Base-by-base conservation (phyloP, 371 early-diverging fungal species). In the Saksenaea oblongispora region DNA sequence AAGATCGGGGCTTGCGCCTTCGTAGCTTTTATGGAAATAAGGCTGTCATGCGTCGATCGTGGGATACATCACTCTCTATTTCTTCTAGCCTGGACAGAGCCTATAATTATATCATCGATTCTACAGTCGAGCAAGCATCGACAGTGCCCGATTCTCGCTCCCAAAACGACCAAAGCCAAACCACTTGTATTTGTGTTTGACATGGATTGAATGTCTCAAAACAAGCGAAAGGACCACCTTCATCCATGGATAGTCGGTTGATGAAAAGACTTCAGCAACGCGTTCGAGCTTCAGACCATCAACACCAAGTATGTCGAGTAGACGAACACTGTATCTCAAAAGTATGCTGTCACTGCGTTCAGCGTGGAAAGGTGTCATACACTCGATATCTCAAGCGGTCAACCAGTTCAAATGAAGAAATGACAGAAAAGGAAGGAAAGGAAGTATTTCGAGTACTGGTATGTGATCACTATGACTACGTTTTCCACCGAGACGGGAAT, bases 241-340 rank as follows among this genome's bases (percentile, higher is more conserved):
- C 39, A 1, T 1, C 39, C 11, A 39, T 39, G 39, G n/a, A 39
- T 39, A 39, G 5, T 11, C 2, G 39, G 11, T 11, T 39, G 39
- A 39, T 39, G 39, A 90, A 83, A 60, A 75, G 91, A n/a, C 80
- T 93, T 24, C 73, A 89, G 5, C 83, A 87, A 8, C 76, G 81
- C 56, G 75, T 92, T 10, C 2, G 11, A 39, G 39, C 39, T 3
- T 39, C 2, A 1, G n/a, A 39, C 39, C 15, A 39, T 5, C n/a
- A 39, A 39, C 39, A 39, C n/a, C 39, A 39, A 11, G 39, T 39
- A 39, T 39, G n/a, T 11, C 39, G 11, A 1, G 39, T 39, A 3
- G 39, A 39, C 11, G 39, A 39, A 11, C 11, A 39, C n/a, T 39
- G 39, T n/a, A 39, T 11, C 2, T 39, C 39, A 39, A 39, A 39